Evolutionary conservation across 106 monocot genomes (phyloP).

Genomic region (Apostasia shenzhenica): DNA sequence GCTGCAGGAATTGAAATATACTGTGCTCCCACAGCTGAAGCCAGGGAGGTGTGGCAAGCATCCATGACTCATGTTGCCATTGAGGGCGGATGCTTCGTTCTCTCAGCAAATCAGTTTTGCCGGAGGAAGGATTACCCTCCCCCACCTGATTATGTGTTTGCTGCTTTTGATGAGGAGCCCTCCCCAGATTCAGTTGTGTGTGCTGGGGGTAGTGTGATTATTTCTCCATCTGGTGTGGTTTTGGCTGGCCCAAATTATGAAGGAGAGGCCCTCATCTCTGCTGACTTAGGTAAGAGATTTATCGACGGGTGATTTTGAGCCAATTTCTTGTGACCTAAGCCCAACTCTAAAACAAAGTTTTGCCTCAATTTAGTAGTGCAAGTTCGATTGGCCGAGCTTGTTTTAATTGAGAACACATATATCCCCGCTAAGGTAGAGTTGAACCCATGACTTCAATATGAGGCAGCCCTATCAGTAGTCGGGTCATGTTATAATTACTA

Average conservation of each 20-base stretch:
- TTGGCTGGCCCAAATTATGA: constrained; percentile 93
- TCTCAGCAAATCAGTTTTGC: constrained; percentile 92
- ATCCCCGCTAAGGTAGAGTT: no score
- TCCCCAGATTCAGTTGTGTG: constrained; percentile 77
- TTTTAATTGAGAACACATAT: no score
- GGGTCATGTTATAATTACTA: no score
- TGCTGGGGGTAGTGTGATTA: constrained; percentile 88
- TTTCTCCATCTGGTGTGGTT: constrained; percentile 77
- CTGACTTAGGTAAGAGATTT: constrained; percentile 54
- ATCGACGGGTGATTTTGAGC: no score
- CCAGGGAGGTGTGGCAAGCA: constrained; percentile 82
- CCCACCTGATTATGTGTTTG: constrained; percentile 77
- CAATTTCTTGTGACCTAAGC: no score
- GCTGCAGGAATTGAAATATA: constrained; percentile 70
- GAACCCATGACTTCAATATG: no score
- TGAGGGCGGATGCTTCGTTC: constrained; percentile 85
- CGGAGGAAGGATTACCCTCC: constrained; percentile 92
- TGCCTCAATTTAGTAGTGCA: no score
- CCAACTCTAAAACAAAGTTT: no score
- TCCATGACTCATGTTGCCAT: constrained; percentile 95
- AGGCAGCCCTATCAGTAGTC: no score
- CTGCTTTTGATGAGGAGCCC: constrained; percentile 55
- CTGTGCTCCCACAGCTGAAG: constrained; percentile 93
- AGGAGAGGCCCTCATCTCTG: constrained; percentile 80
- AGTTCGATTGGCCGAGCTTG: no score